Base-by-base conservation (phyloP, 768 basidiomycete genomes). In the Daedaleopsis sinensis region DNA sequence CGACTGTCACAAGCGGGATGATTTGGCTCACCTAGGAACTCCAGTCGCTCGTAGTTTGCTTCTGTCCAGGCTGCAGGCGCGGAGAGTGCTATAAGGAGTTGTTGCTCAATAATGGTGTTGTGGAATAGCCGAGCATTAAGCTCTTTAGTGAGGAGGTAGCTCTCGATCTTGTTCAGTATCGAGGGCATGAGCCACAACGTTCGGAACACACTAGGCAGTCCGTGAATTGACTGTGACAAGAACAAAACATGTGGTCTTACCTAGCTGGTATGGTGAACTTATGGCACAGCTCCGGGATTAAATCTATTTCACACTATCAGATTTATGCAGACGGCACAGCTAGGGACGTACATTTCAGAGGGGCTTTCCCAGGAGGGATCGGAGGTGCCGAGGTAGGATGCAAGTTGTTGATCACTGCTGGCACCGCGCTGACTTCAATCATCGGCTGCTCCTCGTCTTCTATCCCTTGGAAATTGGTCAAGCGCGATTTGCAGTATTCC, bases 271-370 rank as follows among this genome's bases (percentile, higher is more conserved):
- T 77, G 11, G 86, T 88, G 68, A 83, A 86, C 68, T 84, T 89
- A 46, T 80, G 81, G 68, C 88, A 90, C 16, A 93, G 76, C 71
- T 94, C 93, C n/a, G 93, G 93, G 67, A 94, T 91, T 43, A 94
- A 78, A 71, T 90, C 92, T 94, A 69, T 10, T 57, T 62, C 46
- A 65, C 54, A 59, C 58, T 59, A 15, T 47, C 16, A 56, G n/a
- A 51, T 3, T 10, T 43, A 27, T 55, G 18, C 15, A 19, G 35
- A 48, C 32, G 27, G 52, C 47, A 24, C 44, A 47, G 32, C 13
- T 7, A 43, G 15, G 38, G n/a, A 68, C 84, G 36, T 71, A 91
- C 91, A 90, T 76, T 89, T 90, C 6, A 83, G 79, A 6, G 79
- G 75, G 69, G 72, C 67, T 78, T 82, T 62, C 61, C 70, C 55